phyloP scores from a whole-genome alignment of 768 basidiomycete genomes.

The Panus rudis region DNA sequence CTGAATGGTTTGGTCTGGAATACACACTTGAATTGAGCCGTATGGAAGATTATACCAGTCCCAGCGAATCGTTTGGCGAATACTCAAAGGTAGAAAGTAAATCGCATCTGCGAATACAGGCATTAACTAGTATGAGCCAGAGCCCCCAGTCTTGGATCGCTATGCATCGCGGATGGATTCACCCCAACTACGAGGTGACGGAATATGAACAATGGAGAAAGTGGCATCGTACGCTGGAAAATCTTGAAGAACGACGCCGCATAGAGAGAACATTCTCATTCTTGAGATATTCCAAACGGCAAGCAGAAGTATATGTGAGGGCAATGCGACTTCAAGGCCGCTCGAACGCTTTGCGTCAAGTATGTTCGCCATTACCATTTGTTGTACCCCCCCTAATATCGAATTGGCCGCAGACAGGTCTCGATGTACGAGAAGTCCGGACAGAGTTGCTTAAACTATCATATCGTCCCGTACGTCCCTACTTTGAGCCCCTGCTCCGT shows the following conservation, averaged over 20 bases:
- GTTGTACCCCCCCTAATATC: no score
- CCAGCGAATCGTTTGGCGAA: constrained; percentile 27
- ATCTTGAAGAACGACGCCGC: constrained; percentile 24
- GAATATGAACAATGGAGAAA: constrained; percentile 36
- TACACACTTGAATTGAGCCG: background rate
- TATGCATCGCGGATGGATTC: constrained; percentile 29
- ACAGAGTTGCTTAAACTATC: no score
- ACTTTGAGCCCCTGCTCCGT: no score
- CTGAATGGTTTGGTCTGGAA: background rate
- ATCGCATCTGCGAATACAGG: background rate
- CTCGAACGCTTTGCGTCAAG: no score
- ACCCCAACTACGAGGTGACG: constrained; percentile 34
- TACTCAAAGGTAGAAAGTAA: constrained; percentile 29
- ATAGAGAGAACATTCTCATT: constrained; percentile 21
- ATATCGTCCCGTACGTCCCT: no score
- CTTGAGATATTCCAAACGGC: constrained; percentile 27
- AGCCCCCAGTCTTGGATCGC: constrained; percentile 39
- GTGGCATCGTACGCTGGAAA: constrained; percentile 36
- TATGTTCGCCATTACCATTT: no score
- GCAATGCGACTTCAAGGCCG: constrained; percentile 30
- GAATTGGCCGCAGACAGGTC: no score
- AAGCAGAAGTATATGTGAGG: constrained; percentile 25
- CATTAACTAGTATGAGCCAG: constrained; percentile 15
- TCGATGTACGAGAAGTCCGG: no score
- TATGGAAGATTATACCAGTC: constrained; percentile 17